Percentiles rank a stretch among this genome's conserved stretches.
Evolutionary conservation across 2,329 filamentous ascomycete species (phyloP).

Genomic region (Hymenoscyphus fraxineus): DNA sequence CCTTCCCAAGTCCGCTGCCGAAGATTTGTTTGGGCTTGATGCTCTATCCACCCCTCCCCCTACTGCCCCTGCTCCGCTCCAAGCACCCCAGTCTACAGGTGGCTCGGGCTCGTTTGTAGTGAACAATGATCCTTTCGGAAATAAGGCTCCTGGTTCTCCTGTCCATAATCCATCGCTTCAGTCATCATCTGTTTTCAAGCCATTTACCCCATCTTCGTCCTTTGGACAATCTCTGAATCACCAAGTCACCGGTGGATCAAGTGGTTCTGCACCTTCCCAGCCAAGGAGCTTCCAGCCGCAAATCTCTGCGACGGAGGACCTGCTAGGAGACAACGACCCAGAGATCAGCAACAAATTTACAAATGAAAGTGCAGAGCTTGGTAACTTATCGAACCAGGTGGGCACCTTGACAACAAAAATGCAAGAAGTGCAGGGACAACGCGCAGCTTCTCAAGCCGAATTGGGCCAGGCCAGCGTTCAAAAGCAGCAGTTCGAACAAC

Average conservation of each 20-base stretch:
- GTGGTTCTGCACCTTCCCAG: conserved; percentile 36
- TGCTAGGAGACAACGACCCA: conserved; percentile 85
- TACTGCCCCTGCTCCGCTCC: conserved; percentile 19
- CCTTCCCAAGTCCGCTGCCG: conserved; percentile 74
- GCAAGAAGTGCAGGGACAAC: conserved; percentile 85
- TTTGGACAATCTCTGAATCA: conserved; percentile 81
- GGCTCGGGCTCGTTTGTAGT: conserved; percentile 59
- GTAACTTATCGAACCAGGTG: conserved; percentile 94
- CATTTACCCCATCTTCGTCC: conserved; percentile 86
- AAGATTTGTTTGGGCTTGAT: conserved; percentile 92
- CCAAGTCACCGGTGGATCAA: conserved; percentile 63
- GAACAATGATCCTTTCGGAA: conserved; percentile 45
- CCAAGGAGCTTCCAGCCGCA: conserved; percentile 40
- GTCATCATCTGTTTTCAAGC: conserved; percentile 61
- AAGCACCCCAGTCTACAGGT: conserved; percentile 67
- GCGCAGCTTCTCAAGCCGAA: conserved; percentile 73
- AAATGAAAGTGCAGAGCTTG: conserved; percentile 85
- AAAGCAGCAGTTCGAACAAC: conserved; percentile 88
- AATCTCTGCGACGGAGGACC: conserved; percentile 65
- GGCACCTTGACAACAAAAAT: conserved; percentile 88
- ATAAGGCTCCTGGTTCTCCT: conserved; percentile 30
- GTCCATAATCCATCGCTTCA: conserved; percentile 22
- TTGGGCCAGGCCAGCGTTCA: conserved; percentile 77
- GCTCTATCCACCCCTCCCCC: conserved; percentile 52
- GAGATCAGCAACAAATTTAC: conserved; percentile 86